phyloP scores from a whole-genome alignment of 202 grass and related monocot genomes.

The Panicum virgatum region DNA sequence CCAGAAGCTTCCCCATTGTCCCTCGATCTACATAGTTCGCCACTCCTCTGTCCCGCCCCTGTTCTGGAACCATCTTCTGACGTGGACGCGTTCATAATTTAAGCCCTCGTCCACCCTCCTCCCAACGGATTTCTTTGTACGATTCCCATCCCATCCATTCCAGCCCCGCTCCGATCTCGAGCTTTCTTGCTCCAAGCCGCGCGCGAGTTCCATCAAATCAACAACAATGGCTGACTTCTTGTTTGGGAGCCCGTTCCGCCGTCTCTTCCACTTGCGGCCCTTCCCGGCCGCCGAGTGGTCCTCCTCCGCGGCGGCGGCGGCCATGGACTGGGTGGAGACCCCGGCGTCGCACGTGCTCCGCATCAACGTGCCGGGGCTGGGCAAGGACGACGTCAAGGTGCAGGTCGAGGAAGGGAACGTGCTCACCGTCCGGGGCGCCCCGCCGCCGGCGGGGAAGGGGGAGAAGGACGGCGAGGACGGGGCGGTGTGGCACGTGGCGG shows the following conservation, averaged over 20 bases:
- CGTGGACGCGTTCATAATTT: not conserved
- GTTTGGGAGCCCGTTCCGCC: constrained; percentile 61
- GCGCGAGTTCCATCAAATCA: no score
- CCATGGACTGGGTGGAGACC: constrained; percentile 91
- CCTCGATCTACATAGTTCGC: not conserved
- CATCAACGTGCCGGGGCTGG: constrained; percentile 72
- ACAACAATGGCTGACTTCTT: constrained; percentile 56
- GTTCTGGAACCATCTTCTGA: constrained; percentile 44
- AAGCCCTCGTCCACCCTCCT: not conserved
- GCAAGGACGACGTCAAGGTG: constrained; percentile 78
- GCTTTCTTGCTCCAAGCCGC: not conserved
- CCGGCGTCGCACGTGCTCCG: constrained; percentile 66
- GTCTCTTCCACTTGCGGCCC: constrained; percentile 54
- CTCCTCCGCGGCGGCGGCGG: constrained; percentile 2
- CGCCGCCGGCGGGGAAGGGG: constrained; percentile 6
- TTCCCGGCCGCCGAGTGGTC: constrained; percentile 40
- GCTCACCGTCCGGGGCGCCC: constrained; percentile 50
- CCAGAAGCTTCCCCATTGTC: not conserved
- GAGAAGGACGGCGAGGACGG: constrained; percentile 18
- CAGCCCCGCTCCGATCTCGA: not conserved
- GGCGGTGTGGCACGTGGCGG: constrained; percentile 69
- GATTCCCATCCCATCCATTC: not conserved
- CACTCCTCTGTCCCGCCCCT: not conserved
- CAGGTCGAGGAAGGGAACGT: constrained; percentile 83
- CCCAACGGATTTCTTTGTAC: not conserved